Percentiles rank a stretch among this genome's conserved stretches.
Evolutionary conservation across 2,329 filamentous ascomycete species (phyloP).

Genomic region (Fusarium transvaalense): DNA sequence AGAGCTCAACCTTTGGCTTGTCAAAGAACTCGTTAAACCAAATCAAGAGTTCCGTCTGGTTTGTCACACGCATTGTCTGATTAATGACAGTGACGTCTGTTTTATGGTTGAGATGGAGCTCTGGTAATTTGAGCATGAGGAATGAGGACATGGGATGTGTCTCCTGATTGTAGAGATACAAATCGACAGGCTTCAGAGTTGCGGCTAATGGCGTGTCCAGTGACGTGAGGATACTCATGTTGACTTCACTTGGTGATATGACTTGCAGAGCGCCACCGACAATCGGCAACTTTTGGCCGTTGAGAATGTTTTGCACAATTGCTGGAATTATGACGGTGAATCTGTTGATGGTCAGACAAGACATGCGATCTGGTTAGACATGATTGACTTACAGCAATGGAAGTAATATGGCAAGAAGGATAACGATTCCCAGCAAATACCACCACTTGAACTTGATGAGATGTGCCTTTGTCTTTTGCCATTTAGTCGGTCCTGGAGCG

Average conservation of each 20-base stretch:
- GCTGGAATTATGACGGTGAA: slow-evolving; percentile 61
- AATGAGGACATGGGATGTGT: slow-evolving; percentile 43
- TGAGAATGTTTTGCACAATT: slow-evolving; percentile 60
- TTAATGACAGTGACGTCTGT: slow-evolving; percentile 54
- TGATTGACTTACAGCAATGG: slow-evolving; percentile 58
- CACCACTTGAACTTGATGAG: slow-evolving; percentile 59
- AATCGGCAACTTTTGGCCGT: slow-evolving; percentile 57
- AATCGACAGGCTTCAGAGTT: slow-evolving; percentile 54
- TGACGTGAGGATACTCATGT: slow-evolving; percentile 54
- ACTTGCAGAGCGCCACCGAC: slow-evolving; percentile 52
- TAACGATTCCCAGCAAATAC: slow-evolving; percentile 57
- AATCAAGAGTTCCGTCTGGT: slow-evolving; percentile 55
- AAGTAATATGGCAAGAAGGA: slow-evolving; percentile 60
- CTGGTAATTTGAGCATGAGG: slow-evolving; percentile 48
- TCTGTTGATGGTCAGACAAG: slow-evolving; percentile 43
- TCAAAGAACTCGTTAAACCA: slow-evolving; percentile 59
- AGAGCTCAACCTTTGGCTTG: slow-evolving; percentile 52
- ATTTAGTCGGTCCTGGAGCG: slow-evolving; percentile 38
- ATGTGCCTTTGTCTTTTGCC: slow-evolving; percentile 55
- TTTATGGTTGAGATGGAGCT: slow-evolving; percentile 52
- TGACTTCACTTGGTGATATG: slow-evolving; percentile 51
- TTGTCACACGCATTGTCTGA: slow-evolving; percentile 53
- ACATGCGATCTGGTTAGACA: not conserved
- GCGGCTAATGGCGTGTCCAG: slow-evolving; percentile 56
- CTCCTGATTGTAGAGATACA: slow-evolving; percentile 58